A percentile compares a stretch with the other conserved stretches of the same genome.
These are phyloP conservation scores for Kuraishia piskuri DNA, from an alignment of 805 yeast genomes.

Conservation along the genomic window DNA sequence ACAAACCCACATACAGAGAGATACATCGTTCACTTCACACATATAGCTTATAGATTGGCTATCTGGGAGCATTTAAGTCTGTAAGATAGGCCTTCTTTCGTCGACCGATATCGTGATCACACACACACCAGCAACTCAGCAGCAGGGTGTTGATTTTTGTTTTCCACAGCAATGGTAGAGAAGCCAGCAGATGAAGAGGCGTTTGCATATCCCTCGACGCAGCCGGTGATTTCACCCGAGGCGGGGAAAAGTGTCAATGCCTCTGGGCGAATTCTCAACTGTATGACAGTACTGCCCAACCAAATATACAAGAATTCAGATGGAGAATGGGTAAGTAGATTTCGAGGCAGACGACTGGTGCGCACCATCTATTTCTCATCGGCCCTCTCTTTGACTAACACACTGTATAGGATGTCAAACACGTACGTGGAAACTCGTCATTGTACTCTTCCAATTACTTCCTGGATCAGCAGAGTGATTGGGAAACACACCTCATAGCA, in stretches of 20 bases:
- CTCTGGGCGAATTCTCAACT: conserved; percentile 63
- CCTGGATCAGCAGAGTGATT: conserved; percentile 55
- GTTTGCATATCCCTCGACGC: conserved; percentile 17
- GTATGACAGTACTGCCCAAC: conserved; percentile 60
- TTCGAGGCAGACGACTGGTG: background rate
- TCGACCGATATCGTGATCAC: too few relatives aligned
- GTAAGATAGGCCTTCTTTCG: too few relatives aligned
- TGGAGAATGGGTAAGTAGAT: conserved; percentile 14
- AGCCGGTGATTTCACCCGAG: conserved; percentile 5
- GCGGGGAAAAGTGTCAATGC: conserved; percentile 19
- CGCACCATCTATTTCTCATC: background rate
- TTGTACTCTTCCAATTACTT: conserved; percentile 66
- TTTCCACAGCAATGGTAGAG: background rate
- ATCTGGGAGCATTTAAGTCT: too few relatives aligned
- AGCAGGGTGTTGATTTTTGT: background rate
- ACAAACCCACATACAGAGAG: too few relatives aligned
- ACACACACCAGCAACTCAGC: too few relatives aligned
- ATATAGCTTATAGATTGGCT: too few relatives aligned
- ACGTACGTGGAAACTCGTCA: conserved; percentile 78
- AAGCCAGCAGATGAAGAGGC: conserved; percentile 10
- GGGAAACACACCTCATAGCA: conserved; percentile 85
- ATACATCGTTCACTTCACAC: too few relatives aligned
- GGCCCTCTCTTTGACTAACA: conserved; percentile 10
- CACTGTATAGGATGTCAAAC: conserved; percentile 47
- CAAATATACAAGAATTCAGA: conserved; percentile 38